Conservation (phyloP, 2,329 filamentous ascomycete genomes). For the Penicillium sp. region DNA sequence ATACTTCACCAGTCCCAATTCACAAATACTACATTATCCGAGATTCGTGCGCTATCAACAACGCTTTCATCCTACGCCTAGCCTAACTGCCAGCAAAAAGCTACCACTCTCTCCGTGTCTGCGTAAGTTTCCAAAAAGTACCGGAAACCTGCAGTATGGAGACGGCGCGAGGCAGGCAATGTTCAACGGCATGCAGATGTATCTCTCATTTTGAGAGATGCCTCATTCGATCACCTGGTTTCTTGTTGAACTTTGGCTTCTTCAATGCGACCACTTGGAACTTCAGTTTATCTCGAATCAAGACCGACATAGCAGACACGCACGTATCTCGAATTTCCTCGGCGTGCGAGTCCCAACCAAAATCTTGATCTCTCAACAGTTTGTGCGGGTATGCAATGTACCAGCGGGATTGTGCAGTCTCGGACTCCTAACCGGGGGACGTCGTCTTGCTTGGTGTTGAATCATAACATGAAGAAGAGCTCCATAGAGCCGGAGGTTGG, state of each 20-base stretch:
- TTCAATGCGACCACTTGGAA: neutral
- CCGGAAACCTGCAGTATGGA: neutral
- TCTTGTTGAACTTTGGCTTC: neutral
- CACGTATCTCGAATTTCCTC: neutral
- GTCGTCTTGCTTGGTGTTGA: neutral
- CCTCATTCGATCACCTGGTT: neutral
- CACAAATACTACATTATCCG: too few species aligned
- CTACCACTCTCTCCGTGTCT: neutral
- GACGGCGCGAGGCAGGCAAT: neutral
- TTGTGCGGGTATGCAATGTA: neutral
- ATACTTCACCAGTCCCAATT: neutral
- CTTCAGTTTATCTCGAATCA: too few species aligned
- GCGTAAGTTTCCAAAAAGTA: neutral
- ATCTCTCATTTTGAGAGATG: neutral
- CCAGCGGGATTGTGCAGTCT: neutral
- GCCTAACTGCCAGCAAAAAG: neutral
- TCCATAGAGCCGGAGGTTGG: too few species aligned
- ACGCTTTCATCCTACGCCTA: too few species aligned
- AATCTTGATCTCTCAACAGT: neutral
- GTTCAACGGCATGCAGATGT: neutral
- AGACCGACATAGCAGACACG: neutral
- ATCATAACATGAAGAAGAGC: neutral
- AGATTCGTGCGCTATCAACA: too few species aligned
- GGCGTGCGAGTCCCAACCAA: neutral
- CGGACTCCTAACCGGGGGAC: neutral